Base-by-base conservation (phyloP, 768 basidiomycete species). In the Lyophyllum decastes region DNA sequence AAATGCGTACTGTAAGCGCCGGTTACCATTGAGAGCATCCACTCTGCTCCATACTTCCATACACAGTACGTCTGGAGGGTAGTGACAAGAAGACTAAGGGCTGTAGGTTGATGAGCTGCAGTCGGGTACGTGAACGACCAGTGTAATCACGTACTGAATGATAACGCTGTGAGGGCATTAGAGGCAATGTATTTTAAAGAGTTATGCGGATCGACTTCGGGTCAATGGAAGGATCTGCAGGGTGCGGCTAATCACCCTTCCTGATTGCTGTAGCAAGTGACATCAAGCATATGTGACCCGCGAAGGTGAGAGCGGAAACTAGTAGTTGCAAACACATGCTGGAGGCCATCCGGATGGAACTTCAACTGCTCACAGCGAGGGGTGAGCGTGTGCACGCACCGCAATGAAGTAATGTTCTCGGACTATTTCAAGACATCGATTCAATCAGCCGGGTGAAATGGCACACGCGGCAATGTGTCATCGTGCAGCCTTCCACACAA, bases 111-210 rank as follows among this genome's bases (percentile, higher is more conserved):
- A 46, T 10, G 17, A 54, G 19, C 14, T 40, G 17, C 19, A 19
- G 41, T 33, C 11, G 19, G 11, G 25, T 1, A 4, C 4, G 22
- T 38, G 12, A 47, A 48, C 4, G 35, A 38, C 10, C 12, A 40
- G 48, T 17, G 27, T 35, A 30, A 40, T 48, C n/a, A 66, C 72
- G 60, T 59, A 83, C 82, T 59, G 50, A 83, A 77, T 8, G 84
- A 78, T 50, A 86, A 68, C 3, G 65, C 78, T 0, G 84, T 84
- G 35, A 82, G 64, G 2, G 75, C 70, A 66, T 87, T 82, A 35
- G 77, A 82, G 4, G 81, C 73, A 49, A 87, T 87, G 63, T 85
- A 87, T 55, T 72, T 74, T 19, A 87, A 67, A 4, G 79, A 78
- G 58, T 86, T 85, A 64, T 76, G 76, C 0, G 72, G 77, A 60